These are phyloP conservation scores for Saitozyma podzolica DNA, from an alignment of 768 basidiomycete species.

Conservation along the genomic window DNA sequence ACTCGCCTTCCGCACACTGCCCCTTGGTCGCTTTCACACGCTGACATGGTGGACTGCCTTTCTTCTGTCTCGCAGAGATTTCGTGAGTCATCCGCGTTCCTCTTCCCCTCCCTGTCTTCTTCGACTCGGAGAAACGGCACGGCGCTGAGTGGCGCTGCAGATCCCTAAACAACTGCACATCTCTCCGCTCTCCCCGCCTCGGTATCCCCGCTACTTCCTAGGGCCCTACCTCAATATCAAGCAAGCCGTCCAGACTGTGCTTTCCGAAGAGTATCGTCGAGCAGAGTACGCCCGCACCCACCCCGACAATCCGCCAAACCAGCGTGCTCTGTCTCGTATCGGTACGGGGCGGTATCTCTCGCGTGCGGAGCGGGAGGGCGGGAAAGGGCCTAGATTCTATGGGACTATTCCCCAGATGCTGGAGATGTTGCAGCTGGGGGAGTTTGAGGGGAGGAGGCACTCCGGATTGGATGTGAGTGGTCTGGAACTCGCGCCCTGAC, in stretches of 20 bases:
- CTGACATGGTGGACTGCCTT: conserved; percentile 9
- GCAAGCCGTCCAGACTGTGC: conserved; percentile 42
- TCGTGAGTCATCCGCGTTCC: conserved; percentile 25
- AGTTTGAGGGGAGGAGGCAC: conserved; percentile 81
- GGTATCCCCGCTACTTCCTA: conserved; percentile 41
- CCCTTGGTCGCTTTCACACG: too few species aligned
- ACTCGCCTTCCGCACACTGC: too few species aligned
- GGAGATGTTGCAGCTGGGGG: conserved; percentile 65
- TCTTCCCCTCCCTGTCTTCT: neutral
- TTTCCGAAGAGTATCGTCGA: conserved; percentile 36
- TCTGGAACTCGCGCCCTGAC: neutral
- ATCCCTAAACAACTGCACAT: conserved; percentile 52
- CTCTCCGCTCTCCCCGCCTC: conserved; percentile 28
- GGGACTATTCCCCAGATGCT: conserved; percentile 73
- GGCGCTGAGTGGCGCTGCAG: conserved; percentile 14
- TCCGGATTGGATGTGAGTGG: conserved; percentile 83
- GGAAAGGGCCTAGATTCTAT: conserved; percentile 29
- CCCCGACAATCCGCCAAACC: conserved; percentile 19
- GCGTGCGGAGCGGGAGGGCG: conserved; percentile 20
- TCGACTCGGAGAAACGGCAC: neutral
- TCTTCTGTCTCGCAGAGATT: conserved; percentile 33
- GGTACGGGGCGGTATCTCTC: conserved; percentile 18
- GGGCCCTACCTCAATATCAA: conserved; percentile 50
- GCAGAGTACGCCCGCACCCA: conserved; percentile 19
- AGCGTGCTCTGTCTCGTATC: conserved; percentile 16